Percentiles rank a stretch among this genome's conserved stretches.
These are phyloP conservation scores for Diplodia seriata DNA, from an alignment of 2,329 filamentous ascomycete genomes.

Conservation along the genomic window DNA sequence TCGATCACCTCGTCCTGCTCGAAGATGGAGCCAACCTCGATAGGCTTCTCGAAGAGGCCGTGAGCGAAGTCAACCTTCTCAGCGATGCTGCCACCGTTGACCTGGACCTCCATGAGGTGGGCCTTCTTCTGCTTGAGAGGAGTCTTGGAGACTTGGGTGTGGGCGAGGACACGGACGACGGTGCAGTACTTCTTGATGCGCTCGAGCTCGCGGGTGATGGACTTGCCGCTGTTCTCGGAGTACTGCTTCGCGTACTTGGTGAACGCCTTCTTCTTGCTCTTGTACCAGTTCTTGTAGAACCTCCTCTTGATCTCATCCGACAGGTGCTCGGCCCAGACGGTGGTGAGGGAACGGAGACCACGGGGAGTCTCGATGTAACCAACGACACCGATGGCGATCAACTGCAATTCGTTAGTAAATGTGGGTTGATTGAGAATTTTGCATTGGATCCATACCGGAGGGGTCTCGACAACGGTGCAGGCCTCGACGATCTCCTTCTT, in stretches of 20 bases:
- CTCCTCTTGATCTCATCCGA: slow-evolving; percentile 98
- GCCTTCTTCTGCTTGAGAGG: slow-evolving; percentile 99
- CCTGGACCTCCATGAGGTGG: slow-evolving; percentile 99
- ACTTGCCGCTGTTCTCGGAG: slow-evolving; percentile 88
- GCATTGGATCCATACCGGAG: slow-evolving; percentile 71
- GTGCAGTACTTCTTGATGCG: slow-evolving; percentile 99
- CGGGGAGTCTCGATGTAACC: slow-evolving; percentile 99
- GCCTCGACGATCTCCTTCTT: slow-evolving; percentile 67
- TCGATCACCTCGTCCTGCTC: slow-evolving; percentile 99
- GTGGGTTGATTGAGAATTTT: slow-evolving; percentile 59
- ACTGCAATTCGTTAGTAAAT: slow-evolving; percentile 65
- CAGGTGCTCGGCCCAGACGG: slow-evolving; percentile 99
- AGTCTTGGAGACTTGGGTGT: slow-evolving; percentile 99
- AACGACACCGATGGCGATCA: slow-evolving; percentile 99
- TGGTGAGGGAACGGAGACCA: slow-evolving; percentile 98
- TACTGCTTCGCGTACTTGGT: slow-evolving; percentile 99
- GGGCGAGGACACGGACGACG: slow-evolving; percentile 97
- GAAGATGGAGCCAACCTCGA: slow-evolving; percentile 91
- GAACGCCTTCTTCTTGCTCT: slow-evolving; percentile 99
- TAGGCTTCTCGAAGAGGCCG: slow-evolving; percentile 98
- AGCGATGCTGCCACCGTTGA: slow-evolving; percentile 95
- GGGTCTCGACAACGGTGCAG: slow-evolving; percentile 52
- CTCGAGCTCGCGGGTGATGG: slow-evolving; percentile 96
- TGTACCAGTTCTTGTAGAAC: slow-evolving; percentile 99
- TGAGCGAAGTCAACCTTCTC: slow-evolving; percentile 98